Conservation (phyloP, 2,329 filamentous ascomycete genomes). For the Lachnum nothofagi region DNA sequence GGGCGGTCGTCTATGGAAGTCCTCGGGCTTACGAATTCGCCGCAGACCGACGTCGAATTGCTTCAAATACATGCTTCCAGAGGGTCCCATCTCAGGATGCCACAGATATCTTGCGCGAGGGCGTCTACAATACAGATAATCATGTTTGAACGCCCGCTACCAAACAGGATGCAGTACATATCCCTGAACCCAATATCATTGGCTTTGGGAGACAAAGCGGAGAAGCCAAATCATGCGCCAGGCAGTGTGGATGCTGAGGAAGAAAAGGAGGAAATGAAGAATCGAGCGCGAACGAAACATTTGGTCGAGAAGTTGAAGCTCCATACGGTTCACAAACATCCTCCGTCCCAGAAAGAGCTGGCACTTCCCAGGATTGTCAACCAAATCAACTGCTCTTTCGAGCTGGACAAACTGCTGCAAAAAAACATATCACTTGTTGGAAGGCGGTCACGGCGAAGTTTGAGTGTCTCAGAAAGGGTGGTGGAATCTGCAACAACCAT, state of each 20-base stretch:
- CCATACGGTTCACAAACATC: constrained; percentile 76
- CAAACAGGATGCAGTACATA: constrained; percentile 90
- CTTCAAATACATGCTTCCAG: constrained; percentile 63
- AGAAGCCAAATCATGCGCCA: constrained; percentile 36
- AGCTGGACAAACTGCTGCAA: constrained; percentile 78
- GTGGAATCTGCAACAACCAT: constrained; percentile 88
- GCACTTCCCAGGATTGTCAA: constrained; percentile 77
- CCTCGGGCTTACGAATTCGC: constrained; percentile 72
- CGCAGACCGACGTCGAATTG: constrained; percentile 53
- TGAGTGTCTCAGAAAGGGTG: constrained; percentile 91
- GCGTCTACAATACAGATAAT: constrained; percentile 79
- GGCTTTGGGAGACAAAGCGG: constrained; percentile 69
- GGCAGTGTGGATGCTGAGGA: constrained; percentile 67
- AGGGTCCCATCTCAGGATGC: constrained; percentile 50
- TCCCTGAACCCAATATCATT: constrained; percentile 85
- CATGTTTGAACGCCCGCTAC: constrained; percentile 79
- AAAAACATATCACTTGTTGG: constrained; percentile 85
- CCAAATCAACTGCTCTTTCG: constrained; percentile 93
- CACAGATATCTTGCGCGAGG: constrained; percentile 67
- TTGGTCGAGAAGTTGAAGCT: constrained; percentile 82
- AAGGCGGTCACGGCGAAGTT: constrained; percentile 70
- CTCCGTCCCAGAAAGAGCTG: constrained; percentile 74
- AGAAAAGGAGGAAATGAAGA: constrained; percentile 55
- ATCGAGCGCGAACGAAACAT: constrained; percentile 55
- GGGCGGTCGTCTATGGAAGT: constrained; percentile 79